Evolutionary conservation across 495 filamentous ascomycete genomes (phyloP).

Genomic region (Penicillium bovifimosum): DNA sequence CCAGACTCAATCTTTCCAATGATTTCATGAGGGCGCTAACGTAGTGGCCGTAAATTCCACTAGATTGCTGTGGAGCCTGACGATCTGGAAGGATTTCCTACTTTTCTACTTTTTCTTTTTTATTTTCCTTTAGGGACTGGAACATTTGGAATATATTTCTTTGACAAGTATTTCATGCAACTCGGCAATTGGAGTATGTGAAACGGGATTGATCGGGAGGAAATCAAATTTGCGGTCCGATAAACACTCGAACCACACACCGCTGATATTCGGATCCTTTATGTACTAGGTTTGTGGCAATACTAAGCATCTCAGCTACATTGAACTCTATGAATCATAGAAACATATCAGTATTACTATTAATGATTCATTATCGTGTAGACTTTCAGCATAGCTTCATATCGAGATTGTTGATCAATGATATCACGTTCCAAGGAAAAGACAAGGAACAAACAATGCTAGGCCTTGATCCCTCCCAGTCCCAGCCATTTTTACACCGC

Average conservation of each 20-base stretch:
- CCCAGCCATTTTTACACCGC: neutral
- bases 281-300: neutral
- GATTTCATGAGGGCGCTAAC: conserved; percentile 9
- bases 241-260: neutral
- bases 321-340: neutral
- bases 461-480: neutral
- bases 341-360: too few relatives aligned
- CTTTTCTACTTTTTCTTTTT: neutral
- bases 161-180: neutral
- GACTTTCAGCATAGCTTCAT: too few relatives aligned
- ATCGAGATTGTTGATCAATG: too few relatives aligned
- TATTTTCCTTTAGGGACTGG: neutral
- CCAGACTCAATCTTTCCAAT: conserved; percentile 1
- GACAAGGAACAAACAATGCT: neutral
- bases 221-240: neutral
- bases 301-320: neutral
- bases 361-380: too few relatives aligned
- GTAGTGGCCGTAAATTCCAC: neutral
- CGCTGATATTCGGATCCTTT: neutral
- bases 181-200: neutral
- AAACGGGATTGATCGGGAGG: neutral
- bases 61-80: neutral
- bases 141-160: neutral
- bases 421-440: too few relatives aligned
- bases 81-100: neutral